These are phyloP conservation scores for Pseudocercospora vitis DNA, from an alignment of 2,329 filamentous ascomycete genomes.

Conservation along the genomic window DNA sequence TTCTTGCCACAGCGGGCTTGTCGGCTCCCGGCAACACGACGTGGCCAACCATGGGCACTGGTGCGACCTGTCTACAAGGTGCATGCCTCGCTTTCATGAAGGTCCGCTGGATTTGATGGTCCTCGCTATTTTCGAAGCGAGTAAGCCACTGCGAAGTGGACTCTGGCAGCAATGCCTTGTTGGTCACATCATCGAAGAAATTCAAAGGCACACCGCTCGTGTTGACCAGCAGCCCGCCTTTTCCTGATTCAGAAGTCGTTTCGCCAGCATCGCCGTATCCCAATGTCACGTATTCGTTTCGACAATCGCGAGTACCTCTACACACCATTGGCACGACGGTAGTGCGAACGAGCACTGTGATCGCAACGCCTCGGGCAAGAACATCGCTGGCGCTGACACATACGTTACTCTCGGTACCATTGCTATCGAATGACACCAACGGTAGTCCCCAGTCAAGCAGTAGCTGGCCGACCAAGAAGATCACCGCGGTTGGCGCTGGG, in stretches of 20 bases:
- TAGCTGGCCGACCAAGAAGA: background rate
- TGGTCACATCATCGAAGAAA: slow-evolving; percentile 7
- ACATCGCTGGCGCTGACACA: too few relatives aligned
- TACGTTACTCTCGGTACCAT: too few relatives aligned
- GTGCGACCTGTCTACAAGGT: background rate
- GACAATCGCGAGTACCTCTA: background rate
- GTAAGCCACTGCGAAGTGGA: slow-evolving; percentile 3
- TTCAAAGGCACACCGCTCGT: background rate
- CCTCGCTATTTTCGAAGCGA: slow-evolving; percentile 3
- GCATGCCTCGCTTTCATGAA: slow-evolving; percentile 7
- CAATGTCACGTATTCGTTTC: background rate
- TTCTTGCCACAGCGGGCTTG: slow-evolving; percentile 6
- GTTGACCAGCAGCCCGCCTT: background rate
- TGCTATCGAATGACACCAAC: too few relatives aligned
- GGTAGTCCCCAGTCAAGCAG: background rate
- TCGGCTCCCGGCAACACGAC: slow-evolving; percentile 14
- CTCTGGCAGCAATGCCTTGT: background rate
- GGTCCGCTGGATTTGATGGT: background rate
- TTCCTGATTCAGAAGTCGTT: background rate
- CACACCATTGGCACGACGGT: background rate
- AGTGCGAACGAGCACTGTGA: background rate
- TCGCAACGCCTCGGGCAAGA: background rate
- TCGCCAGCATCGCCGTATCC: background rate
- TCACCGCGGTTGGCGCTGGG: background rate
- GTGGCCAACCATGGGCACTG: background rate